A percentile compares a stretch with the other conserved stretches of the same genome.
Evolutionary conservation across 2,329 filamentous ascomycete species (phyloP).

Genomic region (Zarea fungicola): DNA sequence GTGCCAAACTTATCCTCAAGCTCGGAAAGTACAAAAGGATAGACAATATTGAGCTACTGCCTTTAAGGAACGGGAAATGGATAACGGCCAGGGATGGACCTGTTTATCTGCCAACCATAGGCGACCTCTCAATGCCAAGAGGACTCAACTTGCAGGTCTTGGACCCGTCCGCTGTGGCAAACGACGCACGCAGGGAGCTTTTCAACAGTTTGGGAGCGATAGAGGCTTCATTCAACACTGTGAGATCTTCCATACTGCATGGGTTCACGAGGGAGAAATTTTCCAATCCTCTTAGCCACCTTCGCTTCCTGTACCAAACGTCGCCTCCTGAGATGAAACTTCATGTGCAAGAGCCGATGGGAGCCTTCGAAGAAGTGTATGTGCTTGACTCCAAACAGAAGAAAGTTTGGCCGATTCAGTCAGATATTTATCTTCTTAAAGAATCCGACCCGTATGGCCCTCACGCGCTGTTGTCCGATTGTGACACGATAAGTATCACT

Average conservation of each 20-base stretch:
- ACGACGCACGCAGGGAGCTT: slow-evolving; percentile 8
- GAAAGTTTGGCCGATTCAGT: neutral
- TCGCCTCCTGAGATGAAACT: neutral
- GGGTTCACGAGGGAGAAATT: neutral
- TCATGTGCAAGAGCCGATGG: neutral
- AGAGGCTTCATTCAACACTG: slow-evolving; percentile 2
- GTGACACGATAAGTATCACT: neutral
- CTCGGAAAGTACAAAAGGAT: neutral
- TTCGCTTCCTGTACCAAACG: slow-evolving; percentile 14
- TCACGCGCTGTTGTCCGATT: neutral
- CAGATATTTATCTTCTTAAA: neutral
- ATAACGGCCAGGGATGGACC: neutral
- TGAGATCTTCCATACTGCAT: slow-evolving; percentile 6
- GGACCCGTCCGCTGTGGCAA: slow-evolving; percentile 3
- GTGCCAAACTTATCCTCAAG: neutral
- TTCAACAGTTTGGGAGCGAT: slow-evolving; percentile 12
- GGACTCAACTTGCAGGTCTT: slow-evolving; percentile 1
- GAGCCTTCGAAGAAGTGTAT: neutral
- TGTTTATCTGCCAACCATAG: neutral
- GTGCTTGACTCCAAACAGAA: neutral
- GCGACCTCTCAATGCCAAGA: slow-evolving; percentile 1
- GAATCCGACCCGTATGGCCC: neutral
- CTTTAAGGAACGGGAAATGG: neutral
- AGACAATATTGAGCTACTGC: neutral
- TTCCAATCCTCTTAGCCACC: neutral